phyloP scores from a whole-genome alignment of 1,139 yeast species.

The Hyphopichia wangnamkhiaoensis region DNA sequence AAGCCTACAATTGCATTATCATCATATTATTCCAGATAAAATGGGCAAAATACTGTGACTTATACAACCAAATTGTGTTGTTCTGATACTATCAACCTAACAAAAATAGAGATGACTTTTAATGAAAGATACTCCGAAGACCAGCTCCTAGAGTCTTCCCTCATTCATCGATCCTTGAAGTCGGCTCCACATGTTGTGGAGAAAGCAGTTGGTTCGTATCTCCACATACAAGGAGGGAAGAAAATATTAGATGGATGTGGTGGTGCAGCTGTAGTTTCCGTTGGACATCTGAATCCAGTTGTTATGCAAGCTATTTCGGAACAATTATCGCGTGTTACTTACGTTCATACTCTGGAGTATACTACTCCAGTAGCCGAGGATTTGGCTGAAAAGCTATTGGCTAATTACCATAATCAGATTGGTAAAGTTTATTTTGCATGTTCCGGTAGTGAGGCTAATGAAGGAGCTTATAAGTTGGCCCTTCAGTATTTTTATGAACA shows the following conservation, averaged over 20 bases:
- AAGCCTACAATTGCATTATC: too few species aligned
- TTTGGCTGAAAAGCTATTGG: slow-evolving; percentile 11
- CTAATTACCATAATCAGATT: slow-evolving; percentile 8
- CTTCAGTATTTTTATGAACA: slow-evolving; percentile 13
- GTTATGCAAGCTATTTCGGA: slow-evolving; percentile 17
- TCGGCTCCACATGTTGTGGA: neutral
- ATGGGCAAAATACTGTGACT: too few species aligned
- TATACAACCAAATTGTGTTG: too few species aligned
- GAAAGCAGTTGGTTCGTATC: slow-evolving; percentile 12
- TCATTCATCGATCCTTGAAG: neutral
- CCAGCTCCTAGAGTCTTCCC: neutral
- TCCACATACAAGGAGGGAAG: slow-evolving; percentile 13
- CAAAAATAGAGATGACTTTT: neutral
- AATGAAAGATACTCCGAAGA: too few species aligned
- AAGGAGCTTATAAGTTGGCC: slow-evolving; percentile 19
- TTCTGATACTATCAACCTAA: too few species aligned
- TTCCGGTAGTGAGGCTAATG: slow-evolving; percentile 20
- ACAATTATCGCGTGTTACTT: slow-evolving; percentile 16
- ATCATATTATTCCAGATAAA: too few species aligned
- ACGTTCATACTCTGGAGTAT: slow-evolving; percentile 12
- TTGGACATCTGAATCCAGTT: slow-evolving; percentile 25
- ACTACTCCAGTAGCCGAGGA: slow-evolving; percentile 11
- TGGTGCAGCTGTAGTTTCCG: slow-evolving; percentile 31
- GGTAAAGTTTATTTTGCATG: slow-evolving; percentile 11
- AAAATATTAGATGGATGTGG: slow-evolving; percentile 26